Base-by-base conservation (phyloP, 2,329 filamentous ascomycete species). In the Hymenoscyphus occultus region DNA sequence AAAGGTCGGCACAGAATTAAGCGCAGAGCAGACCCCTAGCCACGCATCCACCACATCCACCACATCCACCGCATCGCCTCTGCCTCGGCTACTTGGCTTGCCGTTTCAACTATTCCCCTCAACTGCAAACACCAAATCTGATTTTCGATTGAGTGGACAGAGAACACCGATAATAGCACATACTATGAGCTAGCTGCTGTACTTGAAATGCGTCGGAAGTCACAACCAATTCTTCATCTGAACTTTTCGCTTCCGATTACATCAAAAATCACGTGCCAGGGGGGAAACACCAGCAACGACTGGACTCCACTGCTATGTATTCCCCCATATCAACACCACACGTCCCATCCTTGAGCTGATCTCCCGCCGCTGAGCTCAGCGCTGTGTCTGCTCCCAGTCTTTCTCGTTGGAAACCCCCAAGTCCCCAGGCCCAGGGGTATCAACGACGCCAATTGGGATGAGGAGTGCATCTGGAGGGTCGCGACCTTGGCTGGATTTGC, bases 341-440 rank as follows among this genome's bases (percentile, higher is more conserved):
- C 12, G 19, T 22, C 48, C 48, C 6, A 54, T 60, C 58, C 58
- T 45, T 42, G 58, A 14, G 58, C 58, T 32, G 58, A 60, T 60
- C 58, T 60, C 58, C 58, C 58, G 58, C 39, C 28, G 40, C 19
- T 12, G 39, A 19, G 16, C 56, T 54, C 48, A 54, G 48, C 48
- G 48, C 48, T 28, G 19, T 54, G 48, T 54, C 48, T 54, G 48
- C 19, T 54, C 48, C 48, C 19, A 54, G 19, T 54, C 48, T 31
- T 13, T 54, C 19, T 19, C 45, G n/a, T 48, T 48, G n/a, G 45
- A 48, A 48, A 7, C 19, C 7, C 14, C 14, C 14, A n/a, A 14
- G 14, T n/a, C 5, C 45, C 19, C 7, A 5, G 4, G 7, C 6
- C 45, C 35, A 35, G 35, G 35, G 35, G 16, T n/a, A 3, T 57